Evolutionary conservation across 768 basidiomycete species (phyloP), one percentile per base, ranked within the genome.

Genomic region (Phaeolepiota aurea): DNA sequence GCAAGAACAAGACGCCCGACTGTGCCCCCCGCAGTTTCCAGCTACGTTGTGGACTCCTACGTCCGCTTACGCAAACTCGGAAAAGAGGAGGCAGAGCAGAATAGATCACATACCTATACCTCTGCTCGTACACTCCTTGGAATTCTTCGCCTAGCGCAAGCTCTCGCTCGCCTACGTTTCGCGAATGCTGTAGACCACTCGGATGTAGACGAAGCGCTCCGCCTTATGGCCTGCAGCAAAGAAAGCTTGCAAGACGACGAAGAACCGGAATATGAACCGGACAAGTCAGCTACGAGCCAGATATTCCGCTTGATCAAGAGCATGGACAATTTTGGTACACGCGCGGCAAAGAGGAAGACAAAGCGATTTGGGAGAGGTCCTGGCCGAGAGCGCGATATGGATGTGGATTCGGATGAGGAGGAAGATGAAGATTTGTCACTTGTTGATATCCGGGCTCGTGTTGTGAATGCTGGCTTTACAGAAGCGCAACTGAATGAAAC

Each of bases 161-260:
- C 93, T 0, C 81, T 94, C 32, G 93, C 96, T 1, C 84, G 96
- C 13, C 71, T 99, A 19, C 82, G 94, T 25, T 89, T 83, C 64
- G 76, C 86, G 38, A 77, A 84, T 52, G 65, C 65, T 2, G 96
- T 98, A 30, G 80, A 80, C 37, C 78, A 82, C 42, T 72, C 75
- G 28, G 96, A 99, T 55, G 92, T 99, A 10, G 92, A 98, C 54
- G 96, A 98, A 62, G 96, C 96, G 2, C 68, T 99, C 46, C 81
- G 96, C 28, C 67, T 99, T 45, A 98, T 99, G 93, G 90, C 92
- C 44, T 90, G 87, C 50, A 90, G 87, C 64, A 99, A 98, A 61
- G 86, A 88, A 54, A 89, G 83, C 53, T 65, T 99, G 50, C 71
- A 79, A 41, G 88, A 93, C 33, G 88, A 89, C 9, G 76, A 78